phyloP scores from a whole-genome alignment of 805 yeast genomes.

The Komagataella ulmi region DNA sequence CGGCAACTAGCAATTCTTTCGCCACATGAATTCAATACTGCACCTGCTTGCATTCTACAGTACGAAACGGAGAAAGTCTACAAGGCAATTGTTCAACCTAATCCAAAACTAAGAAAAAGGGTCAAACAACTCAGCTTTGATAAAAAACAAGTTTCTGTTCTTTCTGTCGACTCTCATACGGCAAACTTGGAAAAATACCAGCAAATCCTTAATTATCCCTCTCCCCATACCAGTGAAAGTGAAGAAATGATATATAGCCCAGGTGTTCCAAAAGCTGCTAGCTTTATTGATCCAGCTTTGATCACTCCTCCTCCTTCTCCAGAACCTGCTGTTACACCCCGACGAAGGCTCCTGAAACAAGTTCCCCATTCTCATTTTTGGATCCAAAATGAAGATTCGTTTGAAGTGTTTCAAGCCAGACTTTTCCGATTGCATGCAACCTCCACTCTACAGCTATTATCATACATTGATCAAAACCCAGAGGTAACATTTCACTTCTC shows the following conservation, averaged over 20 bases:
- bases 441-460: not conserved
- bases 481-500: not conserved
- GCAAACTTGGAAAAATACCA: not conserved
- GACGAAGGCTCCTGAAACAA: not conserved
- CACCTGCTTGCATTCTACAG: not conserved
- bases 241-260: not conserved
- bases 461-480: not conserved
- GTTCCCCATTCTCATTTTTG: not conserved
- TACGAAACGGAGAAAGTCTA: not conserved
- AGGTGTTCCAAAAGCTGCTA: not conserved
- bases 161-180: not conserved
- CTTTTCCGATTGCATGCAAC: not conserved
- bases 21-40: not conserved
- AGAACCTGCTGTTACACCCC: not conserved
- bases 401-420: not conserved
- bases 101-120: not conserved
- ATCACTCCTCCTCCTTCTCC: not conserved
- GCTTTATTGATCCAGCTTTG: not conserved
- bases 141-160: not conserved
- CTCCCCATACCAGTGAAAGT: not conserved
- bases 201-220: not conserved
- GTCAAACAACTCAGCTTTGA: not conserved
- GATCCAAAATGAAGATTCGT: not conserved
- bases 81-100: not conserved
- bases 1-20: not conserved